Percentiles rank a stretch among this genome's conserved stretches.
These are phyloP conservation scores for Phoenix roebelenii DNA, from an alignment of 176 grass and related monocot species.

Conservation along the genomic window DNA sequence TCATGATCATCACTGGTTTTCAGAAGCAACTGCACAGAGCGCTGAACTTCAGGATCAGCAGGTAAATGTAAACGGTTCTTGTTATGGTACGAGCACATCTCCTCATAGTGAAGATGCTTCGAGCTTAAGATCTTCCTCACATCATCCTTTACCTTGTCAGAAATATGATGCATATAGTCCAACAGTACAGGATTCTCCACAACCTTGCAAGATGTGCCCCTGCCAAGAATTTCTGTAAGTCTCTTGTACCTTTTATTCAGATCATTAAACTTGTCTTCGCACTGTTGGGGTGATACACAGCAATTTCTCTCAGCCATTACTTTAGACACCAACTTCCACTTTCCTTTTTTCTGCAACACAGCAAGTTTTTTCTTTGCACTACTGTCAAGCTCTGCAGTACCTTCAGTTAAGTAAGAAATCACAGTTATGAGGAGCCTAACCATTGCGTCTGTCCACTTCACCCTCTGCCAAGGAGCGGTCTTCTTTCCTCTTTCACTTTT, in stretches of 20 bases:
- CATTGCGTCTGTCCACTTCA: conserved; percentile 69
- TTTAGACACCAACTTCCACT: conserved; percentile 54
- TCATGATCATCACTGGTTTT: conserved; percentile 30
- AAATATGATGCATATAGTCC: conserved; percentile 25
- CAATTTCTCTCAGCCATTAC: conserved; percentile 38
- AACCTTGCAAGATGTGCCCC: conserved; percentile 44
- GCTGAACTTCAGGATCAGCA: conserved; percentile 42
- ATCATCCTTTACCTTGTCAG: conserved; percentile 53
- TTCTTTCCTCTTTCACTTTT: conserved; percentile 1
- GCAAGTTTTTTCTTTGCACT: conserved; percentile 30
- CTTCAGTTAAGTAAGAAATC: conserved; percentile 58
- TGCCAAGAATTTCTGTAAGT: conserved; percentile 61
- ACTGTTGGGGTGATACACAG: conserved; percentile 55
- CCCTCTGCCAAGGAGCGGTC: conserved; percentile 36
- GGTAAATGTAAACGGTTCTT: conserved; percentile 42
- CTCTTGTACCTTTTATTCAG: conserved; percentile 86
- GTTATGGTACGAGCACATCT: conserved; percentile 90
- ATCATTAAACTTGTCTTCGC: conserved; percentile 86
- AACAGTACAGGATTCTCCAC: conserved; percentile 54
- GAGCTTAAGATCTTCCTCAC: conserved; percentile 52
- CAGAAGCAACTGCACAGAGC: conserved; percentile 33
- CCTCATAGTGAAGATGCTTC: conserved; percentile 67
- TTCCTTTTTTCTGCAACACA: conserved; percentile 59
- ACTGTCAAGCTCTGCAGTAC: conserved; percentile 17
- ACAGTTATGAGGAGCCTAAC: conserved; percentile 59